Base-by-base conservation (phyloP, 192 early-diverging fungal species). In the Entophlyctis luteolus region DNA sequence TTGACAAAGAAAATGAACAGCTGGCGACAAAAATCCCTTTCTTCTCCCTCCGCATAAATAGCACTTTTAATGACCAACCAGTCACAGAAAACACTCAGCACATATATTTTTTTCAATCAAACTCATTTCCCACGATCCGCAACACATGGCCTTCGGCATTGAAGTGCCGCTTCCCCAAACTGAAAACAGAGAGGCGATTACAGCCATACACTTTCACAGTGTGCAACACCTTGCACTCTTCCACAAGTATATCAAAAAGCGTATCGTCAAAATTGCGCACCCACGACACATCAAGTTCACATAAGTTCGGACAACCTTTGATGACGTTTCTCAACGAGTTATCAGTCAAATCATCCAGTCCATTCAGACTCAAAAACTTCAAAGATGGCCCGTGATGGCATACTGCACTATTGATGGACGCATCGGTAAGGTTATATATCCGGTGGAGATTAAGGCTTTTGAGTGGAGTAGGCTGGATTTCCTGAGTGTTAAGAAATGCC, bases 181-280 rank as follows among this genome's bases (percentile, higher is more conserved):
- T 48, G 33, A 63, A 57, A 32, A 76, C 52, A 0, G 86, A 86
- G 39, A 93, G 73, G 29, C 79, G 75, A 50, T 87, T 85, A 53
- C 91, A 89, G 2, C 93, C 93, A 74, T 87, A 95, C 4, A 91
- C 85, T 4, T 62, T 72, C n/a, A 93, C 62, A 28, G 67, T 57
- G 10, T 68, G 65, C 47, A 95, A 71, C 23, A 48, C 56, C n/a
- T 48, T 58, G 56, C 85, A 86, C 1, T 62, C 37, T 18, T 57
- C 37, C 32, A 93, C 38, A 10, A 92, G n/a, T 38, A 73, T 67
- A 48, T 73, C 77, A 69, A 95, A 74, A 22, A 88, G 79, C 18
- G 72, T 77, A 57, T 95, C 91, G 48, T 87, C 85, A 35, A 90
- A 75, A 45, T 84, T 81, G 4, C 90, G 83, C n/a, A 88, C 85